Evolutionary conservation across 495 filamentous ascomycete species (phyloP), one percentile per base, ranked within the genome.

Genomic region (Neurospora intermedia): DNA sequence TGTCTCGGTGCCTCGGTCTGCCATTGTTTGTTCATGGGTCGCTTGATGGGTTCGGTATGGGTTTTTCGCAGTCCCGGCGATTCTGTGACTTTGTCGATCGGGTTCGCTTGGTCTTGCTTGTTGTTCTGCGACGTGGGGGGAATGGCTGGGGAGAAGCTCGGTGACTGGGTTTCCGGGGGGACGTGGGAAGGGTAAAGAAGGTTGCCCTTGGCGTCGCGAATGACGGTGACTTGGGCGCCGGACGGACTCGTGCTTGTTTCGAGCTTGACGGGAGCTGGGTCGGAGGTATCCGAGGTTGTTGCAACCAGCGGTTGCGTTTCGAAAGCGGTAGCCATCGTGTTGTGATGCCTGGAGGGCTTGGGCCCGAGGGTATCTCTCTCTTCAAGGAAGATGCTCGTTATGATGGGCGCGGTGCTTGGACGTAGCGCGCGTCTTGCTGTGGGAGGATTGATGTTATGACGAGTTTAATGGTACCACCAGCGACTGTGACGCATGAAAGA

Each of bases 111-210:
- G 8, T 74, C 71, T 1, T 71, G 75, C 8, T 72, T 15, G 45
- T 40, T 39, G 7, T 13, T 38, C 35, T 72, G 20, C 8, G 70
- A 69, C 23, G 38, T n/a, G 6, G 73, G 70, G 11, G 72, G 71
- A 43, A 73, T 62, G 27, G 75, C 74, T 11, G 66, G 43, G 10
- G 75, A 75, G 11, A 76, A 70, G 0, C 72, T 75, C 7, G 81
- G 82, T 8, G 77, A 74, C n/a, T 78, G 69, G 15, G 82, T 80
- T 9, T 76, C 72, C 2, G 79, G 82, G 15, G 83, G 83, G 1
- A 85, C 77, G 38, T 81, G 79, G 70, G 75, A 75, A 5, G 83
- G 83, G 74, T 80, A 84, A 31, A 78, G 76, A 38, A 81, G 73
- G 59, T 80, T 73, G 20, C 82, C 82, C 45, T 77, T 69, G 11